phyloP scores from a whole-genome alignment of 2,329 filamentous ascomycete genomes.

The Alternaria metachromatica region DNA sequence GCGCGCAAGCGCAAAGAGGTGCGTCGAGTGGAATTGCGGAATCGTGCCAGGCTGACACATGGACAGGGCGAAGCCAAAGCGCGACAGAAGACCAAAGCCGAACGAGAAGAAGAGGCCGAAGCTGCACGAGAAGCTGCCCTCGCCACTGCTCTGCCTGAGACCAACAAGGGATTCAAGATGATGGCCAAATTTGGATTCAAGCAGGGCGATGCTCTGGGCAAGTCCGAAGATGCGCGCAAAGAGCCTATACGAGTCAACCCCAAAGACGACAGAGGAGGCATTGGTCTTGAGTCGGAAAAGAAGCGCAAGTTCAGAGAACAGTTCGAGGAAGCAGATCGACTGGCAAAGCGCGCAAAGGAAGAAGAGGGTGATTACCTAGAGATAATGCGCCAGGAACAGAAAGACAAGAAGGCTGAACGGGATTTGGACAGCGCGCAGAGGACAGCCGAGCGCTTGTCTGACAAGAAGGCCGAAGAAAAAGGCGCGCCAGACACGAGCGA shows the following conservation, averaged over 20 bases:
- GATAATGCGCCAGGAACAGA: conserved; percentile 40
- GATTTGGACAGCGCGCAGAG: conserved; percentile 80
- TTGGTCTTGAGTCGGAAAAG: conserved; percentile 82
- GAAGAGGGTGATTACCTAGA: conserved; percentile 47
- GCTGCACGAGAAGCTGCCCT: conserved; percentile 77
- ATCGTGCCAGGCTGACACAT: conserved; percentile 17
- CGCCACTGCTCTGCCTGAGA: conserved; percentile 70
- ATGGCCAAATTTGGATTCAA: conserved; percentile 96
- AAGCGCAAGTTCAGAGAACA: conserved; percentile 70
- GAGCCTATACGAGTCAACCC: conserved; percentile 79
- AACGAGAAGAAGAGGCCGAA: conserved; percentile 77
- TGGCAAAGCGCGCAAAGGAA: conserved; percentile 55
- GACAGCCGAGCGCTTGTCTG: conserved; percentile 77
- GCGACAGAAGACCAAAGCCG: conserved; percentile 74
- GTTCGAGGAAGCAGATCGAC: conserved; percentile 41
- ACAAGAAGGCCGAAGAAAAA: conserved; percentile 33
- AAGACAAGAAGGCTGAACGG: conserved; percentile 62
- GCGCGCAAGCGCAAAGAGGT: conserved; percentile 61
- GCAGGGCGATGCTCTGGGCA: conserved; percentile 75
- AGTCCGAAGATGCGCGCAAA: conserved; percentile 59
- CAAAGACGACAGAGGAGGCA: conserved; percentile 81
- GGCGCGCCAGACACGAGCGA: conserved; percentile 36
- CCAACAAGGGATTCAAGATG: conserved; percentile 91
- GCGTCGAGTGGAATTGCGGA: conserved; percentile 16
- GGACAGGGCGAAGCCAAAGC: conserved; percentile 38